phyloP scores from a whole-genome alignment of 805 yeast genomes.

The Diddensiella santjacobensis region DNA sequence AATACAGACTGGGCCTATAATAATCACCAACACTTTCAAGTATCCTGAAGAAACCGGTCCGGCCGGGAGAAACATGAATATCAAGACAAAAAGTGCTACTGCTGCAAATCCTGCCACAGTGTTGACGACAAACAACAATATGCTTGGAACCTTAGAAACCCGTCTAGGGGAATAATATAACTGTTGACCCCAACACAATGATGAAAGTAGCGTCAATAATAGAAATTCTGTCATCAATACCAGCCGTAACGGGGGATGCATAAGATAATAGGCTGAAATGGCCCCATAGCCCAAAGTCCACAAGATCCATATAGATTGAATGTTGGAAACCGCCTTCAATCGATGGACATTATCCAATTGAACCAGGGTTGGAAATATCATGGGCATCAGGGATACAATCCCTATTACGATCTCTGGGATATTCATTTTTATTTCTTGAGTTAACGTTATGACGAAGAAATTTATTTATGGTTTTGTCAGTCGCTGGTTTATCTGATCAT shows the following conservation, averaged over 20 bases:
- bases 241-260: slow-evolving; percentile 7
- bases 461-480: too few species aligned
- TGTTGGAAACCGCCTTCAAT: neutral
- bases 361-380: slow-evolving; percentile 16
- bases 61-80: neutral
- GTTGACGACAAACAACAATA: too few species aligned
- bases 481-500: neutral
- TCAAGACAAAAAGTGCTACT: neutral
- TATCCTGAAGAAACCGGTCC: neutral
- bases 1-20: slow-evolving; percentile 1
- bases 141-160: too few species aligned
- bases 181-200: slow-evolving; percentile 12
- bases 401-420: slow-evolving; percentile 9
- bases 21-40: neutral
- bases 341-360: slow-evolving; percentile 13
- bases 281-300: slow-evolving; percentile 8
- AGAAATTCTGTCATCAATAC: slow-evolving; percentile 9
- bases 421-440: slow-evolving; percentile 1
- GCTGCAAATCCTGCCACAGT: too few species aligned
- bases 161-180: slow-evolving; percentile 1
- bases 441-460: too few species aligned
- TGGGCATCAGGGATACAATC: slow-evolving; percentile 10
- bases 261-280: slow-evolving; percentile 11
- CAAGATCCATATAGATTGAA: slow-evolving; percentile 12
- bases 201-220: slow-evolving; percentile 8